Evolutionary conservation across 2,329 filamentous ascomycete genomes (phyloP).

Genomic region (Monilinia fructigena): DNA sequence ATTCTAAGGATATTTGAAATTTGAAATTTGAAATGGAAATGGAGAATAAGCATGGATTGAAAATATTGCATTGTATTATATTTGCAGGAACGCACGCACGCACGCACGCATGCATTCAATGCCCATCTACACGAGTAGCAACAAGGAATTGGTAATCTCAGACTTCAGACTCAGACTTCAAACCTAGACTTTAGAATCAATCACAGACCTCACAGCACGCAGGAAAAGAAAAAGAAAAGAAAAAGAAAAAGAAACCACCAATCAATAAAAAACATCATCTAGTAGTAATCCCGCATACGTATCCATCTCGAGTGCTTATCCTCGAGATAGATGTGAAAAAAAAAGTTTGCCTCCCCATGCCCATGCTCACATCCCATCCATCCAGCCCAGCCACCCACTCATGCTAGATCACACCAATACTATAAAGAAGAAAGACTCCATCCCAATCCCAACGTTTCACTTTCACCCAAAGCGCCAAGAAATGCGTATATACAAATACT

Average conservation of each 20-base stretch:
- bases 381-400: neutral
- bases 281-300: neutral
- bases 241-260: neutral
- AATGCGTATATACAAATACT: conserved; percentile 19
- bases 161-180: no score
- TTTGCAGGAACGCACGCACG: no score
- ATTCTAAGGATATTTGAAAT: no score
- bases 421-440: neutral
- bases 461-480: conserved; percentile 15
- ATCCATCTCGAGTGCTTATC: neutral
- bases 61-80: no score
- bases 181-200: no score
- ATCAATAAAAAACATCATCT: neutral
- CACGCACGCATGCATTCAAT: no score
- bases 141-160: no score
- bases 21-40: no score
- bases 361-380: neutral
- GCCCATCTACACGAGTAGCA: no score
- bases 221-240: no score
- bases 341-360: neutral
- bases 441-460: conserved; percentile 2
- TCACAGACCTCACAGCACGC: no score
- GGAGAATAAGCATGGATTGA: no score
- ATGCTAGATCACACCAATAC: neutral
- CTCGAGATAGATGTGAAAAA: neutral